phyloP scores from a whole-genome alignment of 2,329 filamentous ascomycete genomes.

The Pseudocercospora fijiensis region DNA sequence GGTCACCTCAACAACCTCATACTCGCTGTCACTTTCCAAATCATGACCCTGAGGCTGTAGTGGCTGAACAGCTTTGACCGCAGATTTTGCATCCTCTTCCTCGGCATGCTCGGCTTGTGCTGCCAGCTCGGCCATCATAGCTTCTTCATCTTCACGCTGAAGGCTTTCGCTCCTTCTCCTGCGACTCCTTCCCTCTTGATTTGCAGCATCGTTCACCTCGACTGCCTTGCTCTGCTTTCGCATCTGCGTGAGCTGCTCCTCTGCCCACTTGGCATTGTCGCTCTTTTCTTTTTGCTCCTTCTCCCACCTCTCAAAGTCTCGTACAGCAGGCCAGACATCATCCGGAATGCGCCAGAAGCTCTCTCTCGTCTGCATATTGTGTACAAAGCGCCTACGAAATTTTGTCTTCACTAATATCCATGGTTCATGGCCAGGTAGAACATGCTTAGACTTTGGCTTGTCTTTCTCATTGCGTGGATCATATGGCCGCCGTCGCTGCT shows the following conservation, averaged over 20 bases:
- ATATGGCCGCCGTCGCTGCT: constrained; percentile 4
- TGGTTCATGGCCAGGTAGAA: constrained; percentile 76
- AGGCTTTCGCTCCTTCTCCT: constrained; percentile 35
- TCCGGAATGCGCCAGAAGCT: constrained; percentile 96
- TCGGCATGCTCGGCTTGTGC: constrained; percentile 37
- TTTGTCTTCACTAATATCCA: constrained; percentile 96
- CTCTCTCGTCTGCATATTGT: constrained; percentile 80
- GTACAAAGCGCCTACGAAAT: constrained; percentile 82
- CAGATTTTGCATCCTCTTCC: constrained; percentile 58
- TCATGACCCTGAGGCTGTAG: constrained; percentile 27
- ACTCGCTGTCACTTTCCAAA: constrained; percentile 60
- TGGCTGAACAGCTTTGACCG: constrained; percentile 37
- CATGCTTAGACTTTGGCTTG: constrained; percentile 73
- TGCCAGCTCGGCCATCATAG: constrained; percentile 37
- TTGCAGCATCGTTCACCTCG: constrained; percentile 24
- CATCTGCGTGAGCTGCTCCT: constrained; percentile 35
- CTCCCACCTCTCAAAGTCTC: constrained; percentile 69
- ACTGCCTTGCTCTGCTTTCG: constrained; percentile 25
- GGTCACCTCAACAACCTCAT: constrained; percentile 74
- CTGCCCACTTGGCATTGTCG: constrained; percentile 37
- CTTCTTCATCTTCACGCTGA: constrained; percentile 39
- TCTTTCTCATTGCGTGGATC: constrained; percentile 54
- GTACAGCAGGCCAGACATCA: constrained; percentile 72
- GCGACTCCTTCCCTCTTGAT: constrained; percentile 22
- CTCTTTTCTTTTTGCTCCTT: constrained; percentile 60